Conservation (phyloP, 768 basidiomycete genomes). For the Psilocybe tampanensis region DNA sequence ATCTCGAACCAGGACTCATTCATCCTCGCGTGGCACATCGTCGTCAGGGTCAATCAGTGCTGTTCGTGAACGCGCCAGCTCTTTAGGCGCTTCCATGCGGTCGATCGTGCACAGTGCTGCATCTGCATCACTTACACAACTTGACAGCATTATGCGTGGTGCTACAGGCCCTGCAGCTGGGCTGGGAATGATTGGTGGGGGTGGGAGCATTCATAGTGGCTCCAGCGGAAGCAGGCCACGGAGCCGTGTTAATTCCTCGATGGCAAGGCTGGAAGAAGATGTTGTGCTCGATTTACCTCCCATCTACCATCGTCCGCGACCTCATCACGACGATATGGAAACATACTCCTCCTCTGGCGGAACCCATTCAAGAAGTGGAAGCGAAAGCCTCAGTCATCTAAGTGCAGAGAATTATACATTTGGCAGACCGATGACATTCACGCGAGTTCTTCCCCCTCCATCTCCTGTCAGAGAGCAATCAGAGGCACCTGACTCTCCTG, state of each 20-base stretch:
- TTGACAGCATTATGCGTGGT: slow-evolving; percentile 48
- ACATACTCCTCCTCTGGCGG: slow-evolving; percentile 35
- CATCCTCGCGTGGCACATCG: slow-evolving; percentile 19
- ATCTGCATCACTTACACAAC: slow-evolving; percentile 56
- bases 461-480: slow-evolving; percentile 23
- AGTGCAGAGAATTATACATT: slow-evolving; percentile 76
- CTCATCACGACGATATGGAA: slow-evolving; percentile 13
- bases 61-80: slow-evolving; percentile 43
- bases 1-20: slow-evolving; percentile 28
- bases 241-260: slow-evolving; percentile 66
- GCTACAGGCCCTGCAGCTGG: slow-evolving; percentile 25
- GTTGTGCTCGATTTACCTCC: slow-evolving; percentile 21
- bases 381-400: slow-evolving; percentile 46
- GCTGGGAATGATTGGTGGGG: slow-evolving; percentile 14
- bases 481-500: slow-evolving; percentile 14
- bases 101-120: slow-evolving; percentile 66
- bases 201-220: background rate
- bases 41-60: slow-evolving; percentile 5
- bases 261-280: slow-evolving; percentile 67
- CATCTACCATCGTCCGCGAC: slow-evolving; percentile 3
- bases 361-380: slow-evolving; percentile 53
- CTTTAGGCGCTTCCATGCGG: slow-evolving; percentile 51
- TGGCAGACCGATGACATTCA: slow-evolving; percentile 56
- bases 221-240: slow-evolving; percentile 28
- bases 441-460: slow-evolving; percentile 23